Conservation (phyloP, 1,139 yeast species). For the Pichia sp. region DNA sequence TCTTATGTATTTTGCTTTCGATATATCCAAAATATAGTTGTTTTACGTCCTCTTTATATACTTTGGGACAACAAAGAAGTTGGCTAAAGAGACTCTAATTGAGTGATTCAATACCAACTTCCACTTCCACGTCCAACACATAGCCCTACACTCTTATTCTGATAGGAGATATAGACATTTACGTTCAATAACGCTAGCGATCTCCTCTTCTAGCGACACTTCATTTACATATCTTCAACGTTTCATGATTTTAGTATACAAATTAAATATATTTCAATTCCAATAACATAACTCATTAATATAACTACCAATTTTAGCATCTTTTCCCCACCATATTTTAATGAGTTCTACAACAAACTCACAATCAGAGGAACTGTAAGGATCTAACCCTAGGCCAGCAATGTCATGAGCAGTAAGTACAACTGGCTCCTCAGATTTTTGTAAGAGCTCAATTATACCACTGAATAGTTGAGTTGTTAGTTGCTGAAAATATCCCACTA, state of each 20-base stretch:
- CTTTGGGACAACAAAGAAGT: too few species aligned
- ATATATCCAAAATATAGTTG: background rate
- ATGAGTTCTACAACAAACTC: slow-evolving; percentile 50
- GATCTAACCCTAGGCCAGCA: slow-evolving; percentile 68
- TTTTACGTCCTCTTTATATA: background rate
- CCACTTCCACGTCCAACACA: too few species aligned
- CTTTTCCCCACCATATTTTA: slow-evolving; percentile 47
- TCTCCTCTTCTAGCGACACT: too few species aligned
- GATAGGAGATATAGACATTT: too few species aligned
- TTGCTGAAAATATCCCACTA: slow-evolving; percentile 51
- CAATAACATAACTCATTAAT: slow-evolving; percentile 31
- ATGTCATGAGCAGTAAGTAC: slow-evolving; percentile 45
- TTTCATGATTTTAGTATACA: background rate
- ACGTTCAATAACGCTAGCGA: too few species aligned
- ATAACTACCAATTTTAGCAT: slow-evolving; percentile 31
- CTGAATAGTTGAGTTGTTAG: slow-evolving; percentile 35
- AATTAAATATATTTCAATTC: slow-evolving; percentile 1
- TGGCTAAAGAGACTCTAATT: too few species aligned
- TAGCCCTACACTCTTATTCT: too few species aligned
- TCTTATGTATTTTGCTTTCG: too few species aligned
- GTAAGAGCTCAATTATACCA: slow-evolving; percentile 27
- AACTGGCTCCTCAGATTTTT: slow-evolving; percentile 9
- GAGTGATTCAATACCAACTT: too few species aligned
- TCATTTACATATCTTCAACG: too few species aligned
- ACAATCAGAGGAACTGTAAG: slow-evolving; percentile 52